Evolutionary conservation across 495 filamentous ascomycete genomes (phyloP).

Genomic region (Ascodesmis nigricans): DNA sequence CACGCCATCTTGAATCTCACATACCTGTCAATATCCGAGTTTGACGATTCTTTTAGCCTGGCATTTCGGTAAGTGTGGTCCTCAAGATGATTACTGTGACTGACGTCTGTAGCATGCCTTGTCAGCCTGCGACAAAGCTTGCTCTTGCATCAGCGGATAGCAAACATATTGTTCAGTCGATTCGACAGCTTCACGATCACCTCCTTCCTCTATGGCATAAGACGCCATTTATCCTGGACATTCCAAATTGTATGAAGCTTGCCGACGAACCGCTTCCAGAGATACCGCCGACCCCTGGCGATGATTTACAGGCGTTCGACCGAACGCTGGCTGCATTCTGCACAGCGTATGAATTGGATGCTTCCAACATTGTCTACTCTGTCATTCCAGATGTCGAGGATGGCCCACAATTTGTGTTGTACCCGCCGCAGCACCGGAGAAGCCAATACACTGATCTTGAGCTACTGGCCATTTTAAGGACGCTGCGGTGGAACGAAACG

Average conservation of each 20-base stretch:
- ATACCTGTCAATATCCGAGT: constrained; percentile 39
- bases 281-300: constrained; percentile 30
- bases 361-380: constrained; percentile 51
- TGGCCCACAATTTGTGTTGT: constrained; percentile 62
- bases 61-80: constrained; percentile 42
- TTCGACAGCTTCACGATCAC: constrained; percentile 51
- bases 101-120: constrained; percentile 34
- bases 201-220: constrained; percentile 67
- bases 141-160: constrained; percentile 62
- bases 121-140: constrained; percentile 37
- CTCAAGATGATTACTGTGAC: constrained; percentile 8
- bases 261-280: constrained; percentile 17
- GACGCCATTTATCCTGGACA: constrained; percentile 39
- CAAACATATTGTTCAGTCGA: constrained; percentile 48
- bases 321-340: constrained; percentile 74
- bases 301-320: constrained; percentile 62
- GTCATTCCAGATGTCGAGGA: constrained; percentile 59
- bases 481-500: constrained; percentile 77
- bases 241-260: constrained; percentile 17
- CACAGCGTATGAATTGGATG: constrained; percentile 32
- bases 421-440: constrained; percentile 36
- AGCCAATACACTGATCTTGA: constrained; percentile 48
- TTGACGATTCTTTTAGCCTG: constrained; percentile 70
- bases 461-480: constrained; percentile 63
- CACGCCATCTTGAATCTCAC: constrained; percentile 60